Evolutionary conservation across 495 filamentous ascomycete genomes (phyloP), one percentile per base, ranked within the genome.

Genomic region (Penicillium robsamsonii): DNA sequence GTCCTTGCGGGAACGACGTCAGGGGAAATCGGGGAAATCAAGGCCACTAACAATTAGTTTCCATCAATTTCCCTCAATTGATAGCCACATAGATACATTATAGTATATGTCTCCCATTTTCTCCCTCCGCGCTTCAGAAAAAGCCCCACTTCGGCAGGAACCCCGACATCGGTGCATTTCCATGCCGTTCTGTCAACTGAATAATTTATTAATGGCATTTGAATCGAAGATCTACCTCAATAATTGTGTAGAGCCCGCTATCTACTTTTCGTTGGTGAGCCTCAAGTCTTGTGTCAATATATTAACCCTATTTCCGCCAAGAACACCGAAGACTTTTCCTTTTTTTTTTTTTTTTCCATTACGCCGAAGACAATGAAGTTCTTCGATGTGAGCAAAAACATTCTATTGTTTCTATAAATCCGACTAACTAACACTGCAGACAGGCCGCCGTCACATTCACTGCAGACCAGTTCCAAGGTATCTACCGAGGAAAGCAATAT

Each of bases 1-100:
- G 84, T 89, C 12, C 66, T 91, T 33, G 85, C 84, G 1, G 84
- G 82, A 5, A 79, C 69, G 18, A 61, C 66, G 2, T 66, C 61
- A 4, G 67, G 63, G 4, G 53, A 64, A 5, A 70, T 71, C 15
- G 56, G 70, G 27, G 65, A 66, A 6, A 71, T 71, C 25, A 64
- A 54, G 41, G 43, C 38, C 8, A 54, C 42, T 4, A 29, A 11
- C 12, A 18, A 18, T 12, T 25, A 11, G 20, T 1, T n/a, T 18
- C 29, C 20, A 40, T 12, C 22, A n/a, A 7, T 17, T 18, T 40
- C 4, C 20, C 11, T 5, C 15, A 15, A 13, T 30, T 47, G 4
- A 49, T 33, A 24, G 18, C 22, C 29, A 38, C 25, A 49, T 37
- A 49, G n/a, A n/a, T n/a, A 5, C 4, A 17, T 17, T 35, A 24